Percentiles rank a stretch among this genome's conserved stretches.
phyloP scores from a whole-genome alignment of 192 early-diverging fungal species.

The Dispira simplex region DNA sequence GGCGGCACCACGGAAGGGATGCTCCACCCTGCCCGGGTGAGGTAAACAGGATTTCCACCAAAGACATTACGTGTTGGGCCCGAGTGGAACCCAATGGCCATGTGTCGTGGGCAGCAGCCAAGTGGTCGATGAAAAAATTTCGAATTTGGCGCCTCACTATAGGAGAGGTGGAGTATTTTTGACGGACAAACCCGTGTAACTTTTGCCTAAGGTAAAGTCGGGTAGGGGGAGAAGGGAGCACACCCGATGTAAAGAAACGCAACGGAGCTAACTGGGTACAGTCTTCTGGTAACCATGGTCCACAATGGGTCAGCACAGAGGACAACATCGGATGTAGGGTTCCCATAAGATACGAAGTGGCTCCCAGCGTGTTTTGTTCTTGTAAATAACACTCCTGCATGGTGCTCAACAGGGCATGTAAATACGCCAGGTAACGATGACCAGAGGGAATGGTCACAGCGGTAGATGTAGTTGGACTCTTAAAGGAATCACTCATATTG shows the following conservation, averaged over 20 bases:
- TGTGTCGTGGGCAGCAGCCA: not conserved
- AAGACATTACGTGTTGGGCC: not conserved
- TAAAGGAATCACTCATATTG: not conserved
- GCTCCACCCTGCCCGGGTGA: not conserved
- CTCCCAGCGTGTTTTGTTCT: not conserved
- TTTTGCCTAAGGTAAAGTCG: not conserved
- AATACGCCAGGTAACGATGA: not conserved
- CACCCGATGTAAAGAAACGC: not conserved
- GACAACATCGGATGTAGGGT: not conserved
- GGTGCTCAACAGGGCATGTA: not conserved
- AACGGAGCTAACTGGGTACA: not conserved
- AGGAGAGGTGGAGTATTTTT: not conserved
- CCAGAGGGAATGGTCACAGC: not conserved
- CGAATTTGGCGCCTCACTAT: not conserved
- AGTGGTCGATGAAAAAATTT: not conserved
- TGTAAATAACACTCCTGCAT: not conserved
- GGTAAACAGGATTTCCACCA: not conserved
- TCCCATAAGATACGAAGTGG: not conserved
- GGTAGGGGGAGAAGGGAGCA: not conserved
- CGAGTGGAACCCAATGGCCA: not conserved
- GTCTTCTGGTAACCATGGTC: not conserved
- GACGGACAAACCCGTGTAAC: not conserved
- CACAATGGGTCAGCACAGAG: not conserved
- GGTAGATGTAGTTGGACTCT: not conserved
- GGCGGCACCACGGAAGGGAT: too few species aligned